Conservation (phyloP, 1,284 basidiomycete species). For the Phlebopus sp. region DNA sequence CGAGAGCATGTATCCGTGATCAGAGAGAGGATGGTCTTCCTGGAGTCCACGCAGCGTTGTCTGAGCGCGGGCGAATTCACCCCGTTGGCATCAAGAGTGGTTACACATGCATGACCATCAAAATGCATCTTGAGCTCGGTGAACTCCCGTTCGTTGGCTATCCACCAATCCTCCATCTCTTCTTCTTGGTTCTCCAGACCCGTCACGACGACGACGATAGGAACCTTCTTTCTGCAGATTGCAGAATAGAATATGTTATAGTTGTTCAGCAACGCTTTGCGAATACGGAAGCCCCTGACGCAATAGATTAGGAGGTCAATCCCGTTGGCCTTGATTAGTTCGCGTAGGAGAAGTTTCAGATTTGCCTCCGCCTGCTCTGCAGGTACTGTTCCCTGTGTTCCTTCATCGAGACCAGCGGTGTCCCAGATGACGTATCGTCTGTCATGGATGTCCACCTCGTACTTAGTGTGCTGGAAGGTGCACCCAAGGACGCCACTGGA, state of each 20-base stretch:
- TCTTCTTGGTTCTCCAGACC: slow-evolving; percentile 28
- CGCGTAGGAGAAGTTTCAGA: slow-evolving; percentile 23
- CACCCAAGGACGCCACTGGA: slow-evolving; percentile 28
- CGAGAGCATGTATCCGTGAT: slow-evolving; percentile 19
- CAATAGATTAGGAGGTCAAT: slow-evolving; percentile 31
- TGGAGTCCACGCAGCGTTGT: slow-evolving; percentile 25
- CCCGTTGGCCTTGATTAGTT: slow-evolving; percentile 22
- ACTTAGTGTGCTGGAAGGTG: slow-evolving; percentile 28
- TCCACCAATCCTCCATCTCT: slow-evolving; percentile 34
- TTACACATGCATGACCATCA: slow-evolving; percentile 30
- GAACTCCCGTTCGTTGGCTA: slow-evolving; percentile 21
- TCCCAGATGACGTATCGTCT: slow-evolving; percentile 27
- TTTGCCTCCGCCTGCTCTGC: slow-evolving; percentile 28
- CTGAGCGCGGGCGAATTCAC: slow-evolving; percentile 29
- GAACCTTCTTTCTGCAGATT: slow-evolving; percentile 31
- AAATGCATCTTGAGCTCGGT: slow-evolving; percentile 28
- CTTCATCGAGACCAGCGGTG: slow-evolving; percentile 31
- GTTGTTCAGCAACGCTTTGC: slow-evolving; percentile 21
- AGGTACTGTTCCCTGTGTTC: slow-evolving; percentile 26
- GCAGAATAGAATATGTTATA: slow-evolving; percentile 35
- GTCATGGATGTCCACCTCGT: slow-evolving; percentile 26
- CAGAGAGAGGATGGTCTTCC: slow-evolving; percentile 19
- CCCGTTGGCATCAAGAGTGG: slow-evolving; percentile 26
- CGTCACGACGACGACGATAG: slow-evolving; percentile 29
- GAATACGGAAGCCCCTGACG: slow-evolving; percentile 25